Evolutionary conservation across 2,329 filamentous ascomycete genomes (phyloP).

Genomic region (Arthrobotrys entomopaga): DNA sequence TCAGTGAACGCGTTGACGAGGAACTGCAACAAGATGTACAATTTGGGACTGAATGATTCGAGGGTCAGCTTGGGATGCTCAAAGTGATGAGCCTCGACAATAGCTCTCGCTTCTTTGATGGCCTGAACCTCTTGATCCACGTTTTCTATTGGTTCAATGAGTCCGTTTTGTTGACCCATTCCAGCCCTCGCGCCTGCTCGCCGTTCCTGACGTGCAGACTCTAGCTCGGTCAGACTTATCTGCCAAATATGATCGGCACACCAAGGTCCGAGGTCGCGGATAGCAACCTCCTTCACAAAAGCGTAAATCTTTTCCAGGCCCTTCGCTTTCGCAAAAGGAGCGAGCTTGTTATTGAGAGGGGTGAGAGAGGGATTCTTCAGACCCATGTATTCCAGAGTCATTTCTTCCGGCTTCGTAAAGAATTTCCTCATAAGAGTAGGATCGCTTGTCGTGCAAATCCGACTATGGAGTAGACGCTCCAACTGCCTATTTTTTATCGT

Average conservation of each 20-base stretch:
- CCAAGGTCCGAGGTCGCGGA: constrained; percentile 75
- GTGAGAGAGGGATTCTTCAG: constrained; percentile 71
- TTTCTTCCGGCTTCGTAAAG: constrained; percentile 70
- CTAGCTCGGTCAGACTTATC: constrained; percentile 72
- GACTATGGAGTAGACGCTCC: constrained; percentile 71
- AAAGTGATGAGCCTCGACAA: constrained; percentile 69
- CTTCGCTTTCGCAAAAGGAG: constrained; percentile 62
- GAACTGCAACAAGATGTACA: constrained; percentile 70
- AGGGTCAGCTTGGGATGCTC: constrained; percentile 59
- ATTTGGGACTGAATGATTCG: constrained; percentile 75
- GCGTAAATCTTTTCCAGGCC: constrained; percentile 60
- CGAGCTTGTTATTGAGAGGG: constrained; percentile 66
- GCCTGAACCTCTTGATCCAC: constrained; percentile 68
- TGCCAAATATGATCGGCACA: constrained; percentile 84
- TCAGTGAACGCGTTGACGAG: constrained; percentile 72
- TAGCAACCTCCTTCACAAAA: constrained; percentile 54
- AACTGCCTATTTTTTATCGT: constrained; percentile 33
- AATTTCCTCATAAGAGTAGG: constrained; percentile 69
- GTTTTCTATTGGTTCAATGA: constrained; percentile 60
- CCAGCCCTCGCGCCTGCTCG: constrained; percentile 60
- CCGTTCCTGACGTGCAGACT: constrained; percentile 71
- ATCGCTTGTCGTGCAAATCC: constrained; percentile 81
- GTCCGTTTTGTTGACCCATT: constrained; percentile 19
- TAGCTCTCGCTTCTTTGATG: constrained; percentile 69
- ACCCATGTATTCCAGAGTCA: constrained; percentile 69